These are phyloP conservation scores for Picea glauca DNA, from an alignment of 75 land plant species.

Conservation along the genomic window DNA sequence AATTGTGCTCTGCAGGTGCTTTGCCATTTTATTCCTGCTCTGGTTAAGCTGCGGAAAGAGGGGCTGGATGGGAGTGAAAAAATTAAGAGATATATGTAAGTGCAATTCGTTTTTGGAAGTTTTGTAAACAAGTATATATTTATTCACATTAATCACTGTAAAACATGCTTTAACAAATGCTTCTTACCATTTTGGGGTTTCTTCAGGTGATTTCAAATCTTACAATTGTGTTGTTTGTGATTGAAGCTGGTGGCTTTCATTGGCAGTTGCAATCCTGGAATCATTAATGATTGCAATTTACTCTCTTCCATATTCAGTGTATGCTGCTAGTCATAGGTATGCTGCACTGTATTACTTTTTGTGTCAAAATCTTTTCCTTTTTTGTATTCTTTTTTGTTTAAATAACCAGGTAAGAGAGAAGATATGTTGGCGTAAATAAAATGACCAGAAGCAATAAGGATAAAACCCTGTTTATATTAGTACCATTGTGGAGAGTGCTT, in stretches of 20 bases:
- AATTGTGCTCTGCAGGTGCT: conserved; percentile 56
- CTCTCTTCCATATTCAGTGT: conserved; percentile 79
- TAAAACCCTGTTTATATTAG: background rate
- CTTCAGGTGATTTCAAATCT: background rate
- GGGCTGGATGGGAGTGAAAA: conserved; percentile 89
- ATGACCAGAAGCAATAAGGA: background rate
- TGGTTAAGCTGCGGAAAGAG: conserved; percentile 91
- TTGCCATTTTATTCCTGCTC: conserved; percentile 87
- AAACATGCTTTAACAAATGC: background rate
- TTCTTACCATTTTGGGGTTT: background rate
- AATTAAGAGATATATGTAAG: conserved; percentile 96
- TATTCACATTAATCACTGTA: background rate
- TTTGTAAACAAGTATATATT: background rate
- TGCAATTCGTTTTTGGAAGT: conserved; percentile 23
- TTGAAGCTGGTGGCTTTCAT: conserved; percentile 89
- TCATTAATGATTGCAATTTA: conserved; percentile 56
- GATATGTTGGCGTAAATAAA: background rate
- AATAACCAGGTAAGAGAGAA: background rate
- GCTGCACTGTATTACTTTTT: background rate
- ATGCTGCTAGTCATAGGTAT: conserved; percentile 75
- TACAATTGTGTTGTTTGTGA: background rate
- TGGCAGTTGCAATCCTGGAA: conserved; percentile 79
- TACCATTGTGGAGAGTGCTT: background rate
- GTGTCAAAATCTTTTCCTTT: background rate
- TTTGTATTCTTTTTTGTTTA: background rate